A percentile compares a stretch with the other conserved stretches of the same genome.
These are phyloP conservation scores for Fusarium coffeatum DNA, from an alignment of 2,329 filamentous ascomycete genomes.

Conservation along the genomic window DNA sequence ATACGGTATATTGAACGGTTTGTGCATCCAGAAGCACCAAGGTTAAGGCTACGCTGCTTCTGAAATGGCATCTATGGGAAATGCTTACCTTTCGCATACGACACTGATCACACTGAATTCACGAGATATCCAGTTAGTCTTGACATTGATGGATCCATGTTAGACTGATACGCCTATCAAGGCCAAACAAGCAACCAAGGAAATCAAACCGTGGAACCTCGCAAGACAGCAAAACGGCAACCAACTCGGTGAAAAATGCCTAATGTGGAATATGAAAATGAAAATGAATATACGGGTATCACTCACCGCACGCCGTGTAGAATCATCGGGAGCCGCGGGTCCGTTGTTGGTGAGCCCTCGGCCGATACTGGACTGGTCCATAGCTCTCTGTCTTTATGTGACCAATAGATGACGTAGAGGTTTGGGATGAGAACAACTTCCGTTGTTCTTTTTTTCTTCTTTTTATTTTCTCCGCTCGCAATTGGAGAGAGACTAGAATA, in stretches of 20 bases:
- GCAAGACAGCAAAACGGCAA: not conserved
- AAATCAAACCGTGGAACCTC: not conserved
- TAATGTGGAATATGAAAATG: conserved; percentile 6
- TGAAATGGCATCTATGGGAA: conserved; percentile 1
- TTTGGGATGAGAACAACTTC: not conserved
- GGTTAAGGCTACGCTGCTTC: conserved; percentile 19
- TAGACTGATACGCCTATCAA: not conserved
- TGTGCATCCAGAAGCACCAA: not conserved
- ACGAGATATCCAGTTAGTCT: conserved; percentile 11
- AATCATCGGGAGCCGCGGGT: conserved; percentile 53
- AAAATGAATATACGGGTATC: not conserved
- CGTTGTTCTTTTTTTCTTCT: not conserved
- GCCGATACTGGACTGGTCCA: conserved; percentile 34
- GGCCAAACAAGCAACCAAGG: not conserved
- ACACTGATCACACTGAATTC: conserved; percentile 59
- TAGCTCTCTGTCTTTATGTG: conserved; percentile 5
- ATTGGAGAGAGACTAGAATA: not conserved
- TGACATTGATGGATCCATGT: not conserved
- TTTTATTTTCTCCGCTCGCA: not conserved
- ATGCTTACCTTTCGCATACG: conserved; percentile 55
- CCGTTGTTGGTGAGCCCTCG: conserved; percentile 20
- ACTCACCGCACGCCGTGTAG: conserved; percentile 54
- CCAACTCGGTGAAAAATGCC: not conserved
- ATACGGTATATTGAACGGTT: not conserved
- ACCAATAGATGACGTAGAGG: not conserved